Conservation (phyloP, 345 rosid genomes). For the Lumnitzera racemosa region DNA sequence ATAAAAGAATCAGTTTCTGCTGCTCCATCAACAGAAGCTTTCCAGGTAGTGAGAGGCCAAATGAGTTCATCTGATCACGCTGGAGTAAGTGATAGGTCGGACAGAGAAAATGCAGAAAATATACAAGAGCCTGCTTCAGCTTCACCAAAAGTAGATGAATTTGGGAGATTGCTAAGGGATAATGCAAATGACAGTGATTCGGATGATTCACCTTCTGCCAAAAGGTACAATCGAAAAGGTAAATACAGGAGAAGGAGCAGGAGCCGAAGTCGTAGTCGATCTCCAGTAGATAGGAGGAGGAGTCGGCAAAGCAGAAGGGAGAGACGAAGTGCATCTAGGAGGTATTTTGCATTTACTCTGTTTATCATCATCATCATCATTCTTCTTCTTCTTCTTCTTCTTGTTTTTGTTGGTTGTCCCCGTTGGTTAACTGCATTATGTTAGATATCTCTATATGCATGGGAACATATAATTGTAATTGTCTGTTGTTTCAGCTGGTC, state of each 20-base stretch:
- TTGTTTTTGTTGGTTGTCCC: neutral
- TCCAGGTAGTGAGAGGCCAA: slow-evolving; percentile 11
- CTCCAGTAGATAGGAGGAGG: slow-evolving; percentile 38
- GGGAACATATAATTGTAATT: slow-evolving; percentile 3
- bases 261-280: slow-evolving; percentile 27
- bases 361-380: too few species aligned
- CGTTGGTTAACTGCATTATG: neutral
- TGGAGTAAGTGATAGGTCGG: slow-evolving; percentile 12
- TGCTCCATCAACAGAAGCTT: slow-evolving; percentile 16
- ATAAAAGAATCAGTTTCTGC: slow-evolving; percentile 6
- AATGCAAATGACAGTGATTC: slow-evolving; percentile 56
- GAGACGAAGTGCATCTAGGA: slow-evolving; percentile 43
- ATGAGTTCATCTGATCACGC: slow-evolving; percentile 15
- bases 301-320: slow-evolving; percentile 31
- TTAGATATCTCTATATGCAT: neutral
- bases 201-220: slow-evolving; percentile 26
- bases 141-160: slow-evolving; percentile 40
- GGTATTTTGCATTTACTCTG: slow-evolving; percentile 22
- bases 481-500: slow-evolving; percentile 38
- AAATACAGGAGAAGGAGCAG: slow-evolving; percentile 18
- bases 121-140: slow-evolving; percentile 16
- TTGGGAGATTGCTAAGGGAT: slow-evolving; percentile 51
- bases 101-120: slow-evolving; percentile 22
- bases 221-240: slow-evolving; percentile 28
- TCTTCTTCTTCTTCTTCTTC: too few species aligned